Evolutionary conservation across 2,329 filamentous ascomycete species (phyloP).

Genomic region (Fusarium sacchari): DNA sequence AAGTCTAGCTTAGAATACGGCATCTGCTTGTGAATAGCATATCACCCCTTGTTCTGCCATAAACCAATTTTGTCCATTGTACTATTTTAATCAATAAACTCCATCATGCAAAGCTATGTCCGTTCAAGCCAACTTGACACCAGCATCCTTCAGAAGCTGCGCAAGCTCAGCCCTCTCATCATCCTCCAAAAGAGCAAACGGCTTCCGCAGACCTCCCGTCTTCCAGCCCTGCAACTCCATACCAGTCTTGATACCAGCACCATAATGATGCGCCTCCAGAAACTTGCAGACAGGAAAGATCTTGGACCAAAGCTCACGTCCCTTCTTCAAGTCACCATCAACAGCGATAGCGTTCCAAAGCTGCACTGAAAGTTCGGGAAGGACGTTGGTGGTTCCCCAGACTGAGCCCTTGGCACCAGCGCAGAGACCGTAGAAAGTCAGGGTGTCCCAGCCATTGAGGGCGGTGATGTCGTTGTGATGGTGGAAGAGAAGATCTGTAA

Average conservation of each 20-base stretch:
- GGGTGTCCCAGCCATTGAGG: slow-evolving; percentile 64
- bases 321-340: slow-evolving; percentile 53
- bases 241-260: slow-evolving; percentile 59
- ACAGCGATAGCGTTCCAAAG: slow-evolving; percentile 56
- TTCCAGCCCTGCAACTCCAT: slow-evolving; percentile 57
- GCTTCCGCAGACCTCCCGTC: slow-evolving; percentile 61
- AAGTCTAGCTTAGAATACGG: neutral
- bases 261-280: slow-evolving; percentile 59
- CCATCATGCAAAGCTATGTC: neutral
- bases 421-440: slow-evolving; percentile 63
- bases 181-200: slow-evolving; percentile 52
- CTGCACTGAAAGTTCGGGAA: slow-evolving; percentile 59
- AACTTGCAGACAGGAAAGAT: slow-evolving; percentile 62
- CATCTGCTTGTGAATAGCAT: too few relatives aligned
- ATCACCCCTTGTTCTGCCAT: too few relatives aligned
- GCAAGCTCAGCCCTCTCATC: slow-evolving; percentile 50
- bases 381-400: slow-evolving; percentile 62
- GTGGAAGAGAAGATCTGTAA: slow-evolving; percentile 60
- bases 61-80: neutral
- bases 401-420: slow-evolving; percentile 61
- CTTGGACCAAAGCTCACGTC: slow-evolving; percentile 59
- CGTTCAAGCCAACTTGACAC: slow-evolving; percentile 42
- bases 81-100: slow-evolving; percentile 6
- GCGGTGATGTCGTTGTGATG: slow-evolving; percentile 53
- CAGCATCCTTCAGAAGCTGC: slow-evolving; percentile 51